phyloP scores from a whole-genome alignment of 768 basidiomycete genomes.

The Lactarius indigo region DNA sequence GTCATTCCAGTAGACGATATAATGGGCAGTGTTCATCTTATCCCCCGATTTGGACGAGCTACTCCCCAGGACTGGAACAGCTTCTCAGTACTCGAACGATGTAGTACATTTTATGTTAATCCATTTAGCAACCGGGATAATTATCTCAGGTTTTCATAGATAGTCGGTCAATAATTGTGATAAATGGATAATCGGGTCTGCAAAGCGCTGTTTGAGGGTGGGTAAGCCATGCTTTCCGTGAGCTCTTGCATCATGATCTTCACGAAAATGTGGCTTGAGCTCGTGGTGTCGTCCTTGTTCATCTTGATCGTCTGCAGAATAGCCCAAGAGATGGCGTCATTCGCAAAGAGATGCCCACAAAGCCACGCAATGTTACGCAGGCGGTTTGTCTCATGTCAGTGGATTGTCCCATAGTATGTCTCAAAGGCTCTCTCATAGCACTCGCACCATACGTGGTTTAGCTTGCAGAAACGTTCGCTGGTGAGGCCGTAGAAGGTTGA shows the following conservation, averaged over 20 bases:
- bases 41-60: too few species aligned
- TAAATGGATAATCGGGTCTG: too few species aligned
- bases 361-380: conserved; percentile 95
- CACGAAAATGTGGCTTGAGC: conserved; percentile 92
- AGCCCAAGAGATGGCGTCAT: conserved; percentile 90
- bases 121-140: too few species aligned
- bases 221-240: conserved; percentile 89
- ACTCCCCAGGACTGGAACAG: too few species aligned
- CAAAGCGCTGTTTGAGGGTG: conserved; percentile 81
- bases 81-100: too few species aligned
- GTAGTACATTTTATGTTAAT: too few species aligned
- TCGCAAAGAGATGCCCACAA: conserved; percentile 88
- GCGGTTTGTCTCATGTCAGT: conserved; percentile 98
- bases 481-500: conserved; percentile 95
- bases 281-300: conserved; percentile 97
- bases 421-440: conserved; percentile 81
- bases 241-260: conserved; percentile 97
- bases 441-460: conserved; percentile 93
- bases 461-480: conserved; percentile 94
- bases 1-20: too few species aligned
- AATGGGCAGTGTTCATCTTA: too few species aligned
- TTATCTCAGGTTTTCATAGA: too few species aligned
- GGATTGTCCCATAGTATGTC: conserved; percentile 93
- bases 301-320: conserved; percentile 82
- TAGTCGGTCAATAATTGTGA: too few species aligned